Conservation (phyloP, 2,329 filamentous ascomycete species). For the Calonectria honghensis region DNA sequence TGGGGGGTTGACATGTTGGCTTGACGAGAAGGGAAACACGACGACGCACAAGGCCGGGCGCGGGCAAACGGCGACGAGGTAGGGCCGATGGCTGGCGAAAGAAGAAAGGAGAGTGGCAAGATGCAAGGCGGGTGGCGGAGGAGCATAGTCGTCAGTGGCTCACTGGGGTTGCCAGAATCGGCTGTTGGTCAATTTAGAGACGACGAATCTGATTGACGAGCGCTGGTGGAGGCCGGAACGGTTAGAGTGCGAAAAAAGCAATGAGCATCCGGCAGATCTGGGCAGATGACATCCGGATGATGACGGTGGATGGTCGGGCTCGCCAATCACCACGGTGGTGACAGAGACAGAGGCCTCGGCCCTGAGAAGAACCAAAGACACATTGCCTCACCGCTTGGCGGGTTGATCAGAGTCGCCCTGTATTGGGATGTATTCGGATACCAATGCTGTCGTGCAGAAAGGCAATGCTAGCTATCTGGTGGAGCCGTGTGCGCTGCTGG, state of each 20-base stretch:
- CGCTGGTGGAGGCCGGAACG: neutral
- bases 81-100: constrained; percentile 28
- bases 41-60: constrained; percentile 13
- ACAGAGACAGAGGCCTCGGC: neutral
- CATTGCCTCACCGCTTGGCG: constrained; percentile 11
- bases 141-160: constrained; percentile 12
- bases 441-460: neutral
- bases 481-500: constrained; percentile 35
- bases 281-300: constrained; percentile 25
- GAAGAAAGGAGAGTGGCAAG: constrained; percentile 23
- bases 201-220: constrained; percentile 8
- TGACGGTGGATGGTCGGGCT: neutral
- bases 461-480: constrained; percentile 29
- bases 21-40: constrained; percentile 9
- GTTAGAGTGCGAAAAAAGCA: constrained; percentile 19
- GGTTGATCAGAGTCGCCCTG: constrained; percentile 7
- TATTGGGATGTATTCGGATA: neutral
- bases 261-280: constrained; percentile 25
- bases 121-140: constrained; percentile 12
- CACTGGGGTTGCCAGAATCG: constrained; percentile 2
- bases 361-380: constrained; percentile 10
- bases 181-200: constrained; percentile 8
- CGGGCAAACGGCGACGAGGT: constrained; percentile 22
- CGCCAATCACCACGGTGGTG: constrained; percentile 3
- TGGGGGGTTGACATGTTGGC: constrained; percentile 11